Percentiles rank a stretch among this genome's conserved stretches.
Evolutionary conservation across 2,329 filamentous ascomycete genomes (phyloP).

Genomic region (Penicillium crustosum): DNA sequence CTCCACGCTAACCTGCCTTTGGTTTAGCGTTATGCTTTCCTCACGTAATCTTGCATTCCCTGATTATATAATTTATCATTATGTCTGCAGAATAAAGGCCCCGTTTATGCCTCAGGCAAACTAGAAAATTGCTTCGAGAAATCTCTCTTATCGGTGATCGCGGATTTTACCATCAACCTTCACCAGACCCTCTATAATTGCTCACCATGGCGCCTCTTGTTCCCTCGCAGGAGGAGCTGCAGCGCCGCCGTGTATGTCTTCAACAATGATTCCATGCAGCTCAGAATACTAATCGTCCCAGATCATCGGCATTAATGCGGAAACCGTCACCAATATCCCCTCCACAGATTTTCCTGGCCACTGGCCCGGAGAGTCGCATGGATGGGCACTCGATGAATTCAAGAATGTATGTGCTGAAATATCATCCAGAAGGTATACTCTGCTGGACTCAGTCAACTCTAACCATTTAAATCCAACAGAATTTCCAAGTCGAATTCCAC

Average conservation of each 20-base stretch:
- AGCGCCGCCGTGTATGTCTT: constrained; percentile 43
- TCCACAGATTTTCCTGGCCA: constrained; percentile 92
- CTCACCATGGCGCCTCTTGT: constrained; percentile 45
- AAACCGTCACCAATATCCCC: constrained; percentile 85
- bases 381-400: constrained; percentile 75
- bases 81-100: constrained; percentile 21
- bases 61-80: neutral
- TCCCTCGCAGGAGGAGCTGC: constrained; percentile 45
- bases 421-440: neutral
- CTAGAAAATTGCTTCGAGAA: constrained; percentile 37
- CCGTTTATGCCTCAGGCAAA: constrained; percentile 27
- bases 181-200: constrained; percentile 12
- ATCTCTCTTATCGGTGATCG: constrained; percentile 30
- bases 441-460: neutral
- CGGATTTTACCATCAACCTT: constrained; percentile 22
- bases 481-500: constrained; percentile 78
- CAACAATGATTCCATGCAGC: constrained; percentile 1
- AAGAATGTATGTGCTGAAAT: constrained; percentile 47
- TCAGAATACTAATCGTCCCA: constrained; percentile 39
- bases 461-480: constrained; percentile 40
- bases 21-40: neutral
- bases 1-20: neutral
- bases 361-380: constrained; percentile 82
- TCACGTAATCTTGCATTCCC: neutral
- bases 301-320: constrained; percentile 82